Evolutionary conservation across 108 stramenopile genomes (phyloP), one percentile per base, ranked within the genome.

Genomic region (Phaeodactylum tricornutum): DNA sequence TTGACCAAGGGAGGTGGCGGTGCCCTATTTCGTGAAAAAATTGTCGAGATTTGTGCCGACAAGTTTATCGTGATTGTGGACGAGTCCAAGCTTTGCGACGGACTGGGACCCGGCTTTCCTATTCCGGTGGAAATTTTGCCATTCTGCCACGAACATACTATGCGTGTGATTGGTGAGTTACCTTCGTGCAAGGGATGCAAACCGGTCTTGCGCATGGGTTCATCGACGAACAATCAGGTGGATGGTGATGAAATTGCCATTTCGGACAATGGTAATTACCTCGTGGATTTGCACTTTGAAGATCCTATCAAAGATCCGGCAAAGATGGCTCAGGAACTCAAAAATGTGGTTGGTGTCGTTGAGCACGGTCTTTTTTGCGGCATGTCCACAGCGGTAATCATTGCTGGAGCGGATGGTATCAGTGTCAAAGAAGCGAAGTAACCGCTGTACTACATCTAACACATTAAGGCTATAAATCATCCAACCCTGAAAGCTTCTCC

Each of bases 1-100:
- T 72, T 94, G 45, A 94, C 97, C 48, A 99, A 99, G 79, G 97
- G 97, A 47, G 92, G 95, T 15, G 96, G 96, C 29, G 96, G 96
- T 16, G 95, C 95, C 5, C 62, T 96, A 11, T 66, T 98, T 28
- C 79, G 95, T 5, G 96, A 97, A 73, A 98, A 98, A 66, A 97
- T 97, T 89, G 95, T 96, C 43, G 95, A 94, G 66, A 59, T 74
- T 37, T 74, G 40, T 50, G 75, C 80, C 14, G 81, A 83, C 27
- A 87, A 87, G 40, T 87, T 87, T 60, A 87, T 87, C 63, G 86
- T 87, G 16, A 87, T 87, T 45, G 82, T 97, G 15, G 96, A 99
- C 63, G 93, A 96, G 67, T 89, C 89, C 39, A 99, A 99, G 70
- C 61, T 98, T 28, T 83, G 79, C 59, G 76, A 88, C 42, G 96